Conservation (phyloP, 495 filamentous ascomycete species). For the Penicillium paxilli region DNA sequence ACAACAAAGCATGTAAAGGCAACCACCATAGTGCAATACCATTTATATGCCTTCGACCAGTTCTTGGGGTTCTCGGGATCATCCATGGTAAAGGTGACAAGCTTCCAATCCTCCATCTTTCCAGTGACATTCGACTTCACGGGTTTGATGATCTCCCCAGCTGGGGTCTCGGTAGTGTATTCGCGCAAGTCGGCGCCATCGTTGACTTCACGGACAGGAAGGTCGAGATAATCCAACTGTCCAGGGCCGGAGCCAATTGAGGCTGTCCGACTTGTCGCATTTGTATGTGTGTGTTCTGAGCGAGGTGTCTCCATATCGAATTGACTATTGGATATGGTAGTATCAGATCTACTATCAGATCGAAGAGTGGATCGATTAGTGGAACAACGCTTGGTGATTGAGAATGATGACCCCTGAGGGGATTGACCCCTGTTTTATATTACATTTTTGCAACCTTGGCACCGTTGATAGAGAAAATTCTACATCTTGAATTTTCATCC, state of each 20-base stretch:
- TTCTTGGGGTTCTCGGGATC: conserved; percentile 63
- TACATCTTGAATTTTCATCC: background rate
- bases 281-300: conserved; percentile 8
- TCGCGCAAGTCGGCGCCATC: conserved; percentile 61
- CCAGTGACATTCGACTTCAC: conserved; percentile 52
- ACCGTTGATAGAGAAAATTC: conserved; percentile 1
- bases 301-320: conserved; percentile 23
- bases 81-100: conserved; percentile 68
- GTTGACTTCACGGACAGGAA: conserved; percentile 64
- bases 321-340: background rate
- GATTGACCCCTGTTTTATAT: conserved; percentile 15
- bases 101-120: conserved; percentile 59
- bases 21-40: conserved; percentile 64
- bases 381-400: too few relatives aligned
- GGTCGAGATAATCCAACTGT: conserved; percentile 37
- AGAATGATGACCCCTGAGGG: background rate
- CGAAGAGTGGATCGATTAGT: background rate
- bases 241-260: conserved; percentile 24
- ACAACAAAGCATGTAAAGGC: conserved; percentile 64
- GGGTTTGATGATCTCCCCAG: conserved; percentile 59
- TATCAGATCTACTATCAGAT: too few relatives aligned
- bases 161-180: conserved; percentile 59
- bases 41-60: conserved; percentile 60
- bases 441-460: background rate
- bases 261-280: conserved; percentile 24